Percentiles rank a stretch among this genome's conserved stretches.
Evolutionary conservation across 192 early-diverging fungal genomes (phyloP).

Genomic region (Coemansia interrupta): DNA sequence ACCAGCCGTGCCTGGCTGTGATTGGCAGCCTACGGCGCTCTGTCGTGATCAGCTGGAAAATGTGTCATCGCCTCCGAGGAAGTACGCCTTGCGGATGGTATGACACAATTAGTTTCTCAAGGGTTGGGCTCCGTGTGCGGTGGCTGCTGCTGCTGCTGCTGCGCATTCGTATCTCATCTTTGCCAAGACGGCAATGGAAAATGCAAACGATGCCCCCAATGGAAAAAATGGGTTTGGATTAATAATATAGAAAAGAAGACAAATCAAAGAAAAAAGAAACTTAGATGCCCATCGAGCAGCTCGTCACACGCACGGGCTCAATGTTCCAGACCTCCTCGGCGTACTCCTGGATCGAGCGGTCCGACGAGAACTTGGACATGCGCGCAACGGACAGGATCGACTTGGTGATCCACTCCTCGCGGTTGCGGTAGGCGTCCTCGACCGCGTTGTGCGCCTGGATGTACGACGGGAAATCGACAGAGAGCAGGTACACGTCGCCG

Average conservation of each 20-base stretch:
- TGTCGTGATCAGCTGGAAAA: too few relatives aligned
- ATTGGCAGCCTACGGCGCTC: too few relatives aligned
- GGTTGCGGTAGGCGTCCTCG: slow-evolving; percentile 83
- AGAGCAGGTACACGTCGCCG: slow-evolving; percentile 66
- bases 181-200: not conserved
- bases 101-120: not conserved
- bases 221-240: too few relatives aligned
- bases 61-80: too few relatives aligned
- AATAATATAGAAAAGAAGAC: slow-evolving; percentile 3
- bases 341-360: slow-evolving; percentile 88
- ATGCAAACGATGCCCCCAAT: too few relatives aligned
- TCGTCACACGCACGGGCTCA: slow-evolving; percentile 54
- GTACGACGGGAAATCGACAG: slow-evolving; percentile 82
- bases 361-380: slow-evolving; percentile 94
- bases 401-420: slow-evolving; percentile 80
- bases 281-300: slow-evolving; percentile 16
- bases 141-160: too few relatives aligned
- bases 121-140: not conserved
- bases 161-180: slow-evolving; percentile 4
- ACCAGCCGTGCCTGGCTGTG: too few relatives aligned
- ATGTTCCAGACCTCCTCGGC: slow-evolving; percentile 90
- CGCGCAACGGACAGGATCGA: slow-evolving; percentile 84
- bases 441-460: slow-evolving; percentile 68
- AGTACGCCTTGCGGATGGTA: too few relatives aligned
- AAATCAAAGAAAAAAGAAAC: slow-evolving; percentile 11